Evolutionary conservation across 768 basidiomycete species (phyloP).

Genomic region (Mycena metata): DNA sequence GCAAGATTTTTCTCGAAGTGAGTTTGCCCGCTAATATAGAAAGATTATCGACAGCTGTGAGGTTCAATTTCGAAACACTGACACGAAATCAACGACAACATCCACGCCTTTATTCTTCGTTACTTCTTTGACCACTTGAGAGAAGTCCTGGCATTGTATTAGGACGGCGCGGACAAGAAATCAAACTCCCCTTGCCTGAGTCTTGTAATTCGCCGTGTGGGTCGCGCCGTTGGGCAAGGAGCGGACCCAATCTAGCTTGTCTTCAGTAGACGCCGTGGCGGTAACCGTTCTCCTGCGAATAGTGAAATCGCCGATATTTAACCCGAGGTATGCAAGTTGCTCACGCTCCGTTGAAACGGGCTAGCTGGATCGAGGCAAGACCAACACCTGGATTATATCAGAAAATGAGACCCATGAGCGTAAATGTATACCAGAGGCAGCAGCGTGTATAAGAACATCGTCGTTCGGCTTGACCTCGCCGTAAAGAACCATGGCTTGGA

Average conservation of each 20-base stretch:
- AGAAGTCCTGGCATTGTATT: slow-evolving; percentile 65
- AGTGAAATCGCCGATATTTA: slow-evolving; percentile 13
- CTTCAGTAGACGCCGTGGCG: slow-evolving; percentile 87
- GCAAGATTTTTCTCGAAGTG: slow-evolving; percentile 84
- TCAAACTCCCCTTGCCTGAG: slow-evolving; percentile 48
- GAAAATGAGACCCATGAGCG: neutral
- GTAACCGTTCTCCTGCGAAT: slow-evolving; percentile 73
- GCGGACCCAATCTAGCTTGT: slow-evolving; percentile 85
- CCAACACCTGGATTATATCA: slow-evolving; percentile 68
- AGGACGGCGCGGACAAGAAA: no score
- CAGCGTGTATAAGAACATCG: slow-evolving; percentile 90
- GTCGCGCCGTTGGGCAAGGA: slow-evolving; percentile 78
- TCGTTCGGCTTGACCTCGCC: slow-evolving; percentile 79
- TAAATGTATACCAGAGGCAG: slow-evolving; percentile 70
- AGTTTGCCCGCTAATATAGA: slow-evolving; percentile 59
- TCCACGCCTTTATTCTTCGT: slow-evolving; percentile 83
- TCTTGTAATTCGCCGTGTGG: slow-evolving; percentile 87
- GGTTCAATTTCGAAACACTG: neutral
- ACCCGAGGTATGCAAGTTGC: slow-evolving; percentile 46
- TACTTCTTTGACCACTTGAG: slow-evolving; percentile 74
- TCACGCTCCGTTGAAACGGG: slow-evolving; percentile 80
- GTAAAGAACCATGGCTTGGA: slow-evolving; percentile 68
- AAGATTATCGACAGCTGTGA: neutral
- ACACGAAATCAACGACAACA: slow-evolving; percentile 87
- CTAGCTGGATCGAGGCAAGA: slow-evolving; percentile 90